Conservation (phyloP, 371 early-diverging fungal genomes). For the Haplosporangium sp. region DNA sequence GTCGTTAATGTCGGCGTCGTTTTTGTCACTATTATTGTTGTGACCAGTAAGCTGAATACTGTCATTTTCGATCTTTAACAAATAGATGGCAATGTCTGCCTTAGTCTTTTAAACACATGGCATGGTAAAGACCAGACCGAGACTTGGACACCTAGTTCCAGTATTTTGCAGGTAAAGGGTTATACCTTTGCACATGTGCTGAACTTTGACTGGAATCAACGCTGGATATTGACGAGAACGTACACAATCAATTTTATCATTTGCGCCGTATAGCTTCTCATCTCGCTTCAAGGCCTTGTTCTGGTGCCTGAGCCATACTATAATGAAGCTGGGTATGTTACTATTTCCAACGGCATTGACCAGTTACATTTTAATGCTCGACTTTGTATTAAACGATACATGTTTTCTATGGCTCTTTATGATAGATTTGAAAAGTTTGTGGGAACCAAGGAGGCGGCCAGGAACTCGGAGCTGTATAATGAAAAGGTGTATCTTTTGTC, state of each 20-base stretch:
- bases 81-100: slow-evolving; percentile 61
- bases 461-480: slow-evolving; percentile 58
- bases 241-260: too few relatives aligned
- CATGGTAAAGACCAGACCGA: slow-evolving; percentile 64
- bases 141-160: slow-evolving; percentile 60
- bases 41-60: background rate
- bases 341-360: background rate
- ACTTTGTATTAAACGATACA: background rate
- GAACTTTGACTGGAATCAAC: too few relatives aligned
- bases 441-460: slow-evolving; percentile 58
- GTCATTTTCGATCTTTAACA: background rate
- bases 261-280: slow-evolving; percentile 46
- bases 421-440: slow-evolving; percentile 57
- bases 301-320: slow-evolving; percentile 63
- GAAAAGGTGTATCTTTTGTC: slow-evolving; percentile 64
- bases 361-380: background rate
- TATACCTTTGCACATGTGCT: background rate
- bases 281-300: slow-evolving; percentile 66
- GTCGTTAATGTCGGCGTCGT: background rate
- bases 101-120: slow-evolving; percentile 66
- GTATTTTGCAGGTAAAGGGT: slow-evolving; percentile 58
- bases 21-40: too few relatives aligned
- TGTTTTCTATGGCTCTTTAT: background rate
- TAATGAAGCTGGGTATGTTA: slow-evolving; percentile 65
- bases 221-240: too few relatives aligned